Evolutionary conservation across 352 stramenopile species (phyloP), one percentile per base, ranked within the genome.

Genomic region (Globisporangium echinulatum): DNA sequence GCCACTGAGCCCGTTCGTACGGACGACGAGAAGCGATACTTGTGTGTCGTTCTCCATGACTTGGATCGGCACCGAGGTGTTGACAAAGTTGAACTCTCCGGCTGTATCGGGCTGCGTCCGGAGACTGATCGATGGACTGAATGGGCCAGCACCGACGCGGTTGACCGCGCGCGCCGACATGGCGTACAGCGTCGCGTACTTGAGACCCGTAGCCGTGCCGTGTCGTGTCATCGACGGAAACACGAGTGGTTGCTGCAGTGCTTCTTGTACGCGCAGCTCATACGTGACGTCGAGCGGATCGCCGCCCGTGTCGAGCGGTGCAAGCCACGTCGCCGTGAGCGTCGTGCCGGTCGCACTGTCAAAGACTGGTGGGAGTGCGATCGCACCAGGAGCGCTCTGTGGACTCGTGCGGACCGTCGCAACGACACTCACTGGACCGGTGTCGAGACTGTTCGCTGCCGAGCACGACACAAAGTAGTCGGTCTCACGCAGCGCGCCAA

Each of bases 11-110:
- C 81, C 81, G 2, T 74, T 77, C 0, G 54, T 64, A 9, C 81
- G 81, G n/a, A 49, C 39, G 4, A 90, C 59, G 6, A 57, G 36
- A 0, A 88, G 47, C 14, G 47, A 33, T 5, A 87, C 50, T 10
- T 61, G 38, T 0, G 63, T 74, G 11, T 66, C 69, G 33, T 86
- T 82, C 43, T 90, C 79, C 0, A 71, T 25, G 5, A 88, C 37
- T 7, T 33, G 37, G 15, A 48, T 69, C 1, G 56, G 62, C 2
- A 67, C 49, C 0, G 39, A 61, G 0, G 66, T 42, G 33, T 59
- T 56, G 8, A 56, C 58, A 47, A 90, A 73, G 43, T 58, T 78
- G 53, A 90, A 85, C 25, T 73, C 68, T 0, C 81, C 81, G n/a
- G 78, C 71, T 10, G 74, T 54, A 17, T 87, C 78, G 3, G 77